Conservation (phyloP, 257 asterid species). For the Echites panduratus region DNA sequence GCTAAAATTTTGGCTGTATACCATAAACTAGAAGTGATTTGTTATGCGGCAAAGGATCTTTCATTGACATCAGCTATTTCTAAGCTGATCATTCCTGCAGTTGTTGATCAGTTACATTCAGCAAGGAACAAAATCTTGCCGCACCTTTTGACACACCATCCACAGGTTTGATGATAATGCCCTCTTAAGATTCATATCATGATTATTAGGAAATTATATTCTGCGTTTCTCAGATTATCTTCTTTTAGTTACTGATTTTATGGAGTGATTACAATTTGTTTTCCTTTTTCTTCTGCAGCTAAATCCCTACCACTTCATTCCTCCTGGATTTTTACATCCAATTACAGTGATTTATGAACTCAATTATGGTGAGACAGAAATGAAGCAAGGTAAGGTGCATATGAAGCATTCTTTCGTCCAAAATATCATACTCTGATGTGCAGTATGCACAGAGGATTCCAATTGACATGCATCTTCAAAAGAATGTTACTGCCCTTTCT, state of each 20-base stretch:
- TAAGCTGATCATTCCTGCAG: conserved; percentile 74
- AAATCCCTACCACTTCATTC: conserved; percentile 79
- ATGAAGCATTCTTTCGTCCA: background rate
- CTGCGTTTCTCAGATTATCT: background rate
- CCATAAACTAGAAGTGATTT: conserved; percentile 70
- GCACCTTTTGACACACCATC: conserved; percentile 48
- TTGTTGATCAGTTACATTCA: conserved; percentile 66
- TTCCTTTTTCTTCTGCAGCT: conserved; percentile 46
- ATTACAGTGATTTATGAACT: conserved; percentile 71
- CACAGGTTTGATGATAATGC: conserved; percentile 43
- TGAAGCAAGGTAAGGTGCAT: conserved; percentile 68
- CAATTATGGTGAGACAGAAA: conserved; percentile 88
- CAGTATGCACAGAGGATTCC: background rate
- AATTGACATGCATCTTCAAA: background rate
- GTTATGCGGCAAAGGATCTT: conserved; percentile 67
- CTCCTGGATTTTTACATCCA: conserved; percentile 77
- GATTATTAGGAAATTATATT: background rate
- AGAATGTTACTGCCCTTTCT: background rate
- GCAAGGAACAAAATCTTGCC: conserved; percentile 56
- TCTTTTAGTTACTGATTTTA: background rate
- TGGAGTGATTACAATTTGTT: conserved; percentile 16
- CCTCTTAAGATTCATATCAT: background rate
- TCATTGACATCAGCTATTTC: conserved; percentile 47
- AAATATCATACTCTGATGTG: background rate
- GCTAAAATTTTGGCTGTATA: conserved; percentile 59